phyloP scores from a whole-genome alignment of 352 stramenopile genomes.

The Pythium phragmiticola region DNA sequence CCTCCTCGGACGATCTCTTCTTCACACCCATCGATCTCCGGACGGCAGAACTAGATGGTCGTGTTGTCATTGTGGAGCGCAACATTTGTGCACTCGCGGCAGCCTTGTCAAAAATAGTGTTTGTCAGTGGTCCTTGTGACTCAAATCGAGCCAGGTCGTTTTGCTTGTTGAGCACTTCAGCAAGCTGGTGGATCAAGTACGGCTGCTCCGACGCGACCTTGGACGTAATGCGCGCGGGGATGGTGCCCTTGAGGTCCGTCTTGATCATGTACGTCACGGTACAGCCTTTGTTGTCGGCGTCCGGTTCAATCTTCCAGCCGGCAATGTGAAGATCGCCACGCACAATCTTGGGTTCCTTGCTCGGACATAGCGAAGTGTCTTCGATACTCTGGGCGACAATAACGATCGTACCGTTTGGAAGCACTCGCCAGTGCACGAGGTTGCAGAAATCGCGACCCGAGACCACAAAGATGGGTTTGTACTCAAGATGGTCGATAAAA shows the following conservation, averaged over 20 bases:
- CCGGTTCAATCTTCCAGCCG: slow-evolving; percentile 66
- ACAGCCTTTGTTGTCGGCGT: slow-evolving; percentile 51
- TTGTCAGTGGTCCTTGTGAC: slow-evolving; percentile 42
- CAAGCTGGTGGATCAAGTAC: slow-evolving; percentile 57
- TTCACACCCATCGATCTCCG: background rate
- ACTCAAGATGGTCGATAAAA: slow-evolving; percentile 69
- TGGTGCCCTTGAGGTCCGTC: slow-evolving; percentile 69
- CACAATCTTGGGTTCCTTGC: slow-evolving; percentile 71
- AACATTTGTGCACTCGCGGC: background rate
- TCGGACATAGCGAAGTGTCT: slow-evolving; percentile 46
- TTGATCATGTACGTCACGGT: slow-evolving; percentile 71
- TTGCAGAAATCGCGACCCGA: slow-evolving; percentile 73
- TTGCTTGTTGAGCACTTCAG: slow-evolving; percentile 54
- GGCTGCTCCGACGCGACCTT: slow-evolving; percentile 66
- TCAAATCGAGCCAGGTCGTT: slow-evolving; percentile 29
- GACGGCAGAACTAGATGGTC: slow-evolving; percentile 5
- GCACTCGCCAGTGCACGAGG: slow-evolving; percentile 65
- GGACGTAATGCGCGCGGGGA: slow-evolving; percentile 58
- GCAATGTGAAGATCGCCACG: slow-evolving; percentile 63
- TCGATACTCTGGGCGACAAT: slow-evolving; percentile 70
- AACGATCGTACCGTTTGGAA: slow-evolving; percentile 62
- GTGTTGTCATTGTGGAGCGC: background rate
- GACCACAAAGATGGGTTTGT: slow-evolving; percentile 78
- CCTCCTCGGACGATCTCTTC: background rate
- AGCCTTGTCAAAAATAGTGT: slow-evolving; percentile 40